These are phyloP conservation scores for Bipolaris cookei DNA, from an alignment of 2,329 filamentous ascomycete species.

Conservation along the genomic window DNA sequence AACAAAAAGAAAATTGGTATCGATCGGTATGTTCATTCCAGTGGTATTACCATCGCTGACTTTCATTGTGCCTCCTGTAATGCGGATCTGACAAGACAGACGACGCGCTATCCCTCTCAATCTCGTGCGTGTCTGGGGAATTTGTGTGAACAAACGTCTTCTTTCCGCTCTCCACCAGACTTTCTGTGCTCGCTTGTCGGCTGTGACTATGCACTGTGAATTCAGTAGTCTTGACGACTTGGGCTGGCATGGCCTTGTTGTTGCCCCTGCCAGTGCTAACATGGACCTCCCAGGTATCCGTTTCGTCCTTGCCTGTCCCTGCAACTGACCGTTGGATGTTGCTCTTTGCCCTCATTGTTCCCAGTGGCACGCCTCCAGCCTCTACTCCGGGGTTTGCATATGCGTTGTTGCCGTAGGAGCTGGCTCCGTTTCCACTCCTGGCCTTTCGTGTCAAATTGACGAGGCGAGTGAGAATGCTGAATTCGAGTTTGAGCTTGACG, in stretches of 20 bases:
- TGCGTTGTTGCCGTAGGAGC: constrained; percentile 20
- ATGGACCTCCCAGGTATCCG: constrained; percentile 24
- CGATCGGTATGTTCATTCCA: background rate
- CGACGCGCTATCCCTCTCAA: constrained; percentile 20
- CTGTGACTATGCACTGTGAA: constrained; percentile 30
- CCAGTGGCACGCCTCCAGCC: constrained; percentile 17
- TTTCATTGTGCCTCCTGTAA: constrained; percentile 19
- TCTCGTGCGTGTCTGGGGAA: constrained; percentile 8
- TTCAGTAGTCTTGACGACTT: constrained; percentile 29
- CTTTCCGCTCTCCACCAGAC: constrained; percentile 24
- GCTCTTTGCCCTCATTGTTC: constrained; percentile 20
- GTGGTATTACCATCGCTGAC: constrained; percentile 3
- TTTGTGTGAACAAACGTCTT: constrained; percentile 20
- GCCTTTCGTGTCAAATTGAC: constrained; percentile 17
- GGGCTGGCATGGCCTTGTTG: constrained; percentile 13
- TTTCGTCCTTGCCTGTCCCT: constrained; percentile 12
- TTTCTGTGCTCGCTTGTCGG: constrained; percentile 17
- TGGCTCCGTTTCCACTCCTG: constrained; percentile 18
- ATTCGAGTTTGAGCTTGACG: constrained; percentile 60
- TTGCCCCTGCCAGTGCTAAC: constrained; percentile 19
- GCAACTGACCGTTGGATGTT: constrained; percentile 12
- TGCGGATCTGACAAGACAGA: constrained; percentile 23
- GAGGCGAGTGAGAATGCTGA: constrained; percentile 56
- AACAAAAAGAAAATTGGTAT: background rate
- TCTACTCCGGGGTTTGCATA: background rate